phyloP scores from a whole-genome alignment of 2,329 filamentous ascomycete genomes.

The Acephala macrosclerotiorum region DNA sequence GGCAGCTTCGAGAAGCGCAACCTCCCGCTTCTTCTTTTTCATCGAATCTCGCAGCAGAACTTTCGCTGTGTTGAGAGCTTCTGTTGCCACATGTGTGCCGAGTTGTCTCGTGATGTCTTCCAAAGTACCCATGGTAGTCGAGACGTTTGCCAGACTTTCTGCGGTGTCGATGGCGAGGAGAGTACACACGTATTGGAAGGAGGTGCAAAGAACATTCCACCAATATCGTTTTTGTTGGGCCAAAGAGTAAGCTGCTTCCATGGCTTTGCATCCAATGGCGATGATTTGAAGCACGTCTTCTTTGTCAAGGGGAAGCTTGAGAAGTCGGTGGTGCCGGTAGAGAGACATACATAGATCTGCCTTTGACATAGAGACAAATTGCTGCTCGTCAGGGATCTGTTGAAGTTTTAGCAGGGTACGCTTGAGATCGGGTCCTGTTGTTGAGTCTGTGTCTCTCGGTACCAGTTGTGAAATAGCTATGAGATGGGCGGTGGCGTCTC shows the following conservation, averaged over 20 bases:
- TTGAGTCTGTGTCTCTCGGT: slow-evolving; percentile 18
- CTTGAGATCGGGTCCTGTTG: slow-evolving; percentile 16
- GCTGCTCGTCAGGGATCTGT: slow-evolving; percentile 31
- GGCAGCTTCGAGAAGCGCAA: slow-evolving; percentile 34
- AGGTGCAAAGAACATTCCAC: slow-evolving; percentile 52
- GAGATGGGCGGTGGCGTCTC: slow-evolving; percentile 16
- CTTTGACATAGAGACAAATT: slow-evolving; percentile 44
- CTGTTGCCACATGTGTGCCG: slow-evolving; percentile 43
- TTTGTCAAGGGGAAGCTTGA: slow-evolving; percentile 47
- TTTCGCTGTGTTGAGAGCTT: slow-evolving; percentile 43
- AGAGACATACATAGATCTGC: slow-evolving; percentile 45
- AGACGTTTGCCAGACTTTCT: slow-evolving; percentile 45
- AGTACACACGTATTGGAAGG: slow-evolving; percentile 52
- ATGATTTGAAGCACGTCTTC: slow-evolving; percentile 48
- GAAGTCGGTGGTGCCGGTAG: slow-evolving; percentile 50
- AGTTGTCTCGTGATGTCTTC: slow-evolving; percentile 47
- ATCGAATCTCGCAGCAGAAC: slow-evolving; percentile 37
- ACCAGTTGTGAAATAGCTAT: slow-evolving; percentile 28
- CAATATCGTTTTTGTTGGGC: slow-evolving; percentile 47
- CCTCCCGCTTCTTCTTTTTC: slow-evolving; percentile 39
- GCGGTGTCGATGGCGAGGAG: slow-evolving; percentile 50
- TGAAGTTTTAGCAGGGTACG: slow-evolving; percentile 22
- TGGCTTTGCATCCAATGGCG: slow-evolving; percentile 44
- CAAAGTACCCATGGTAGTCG: slow-evolving; percentile 47
- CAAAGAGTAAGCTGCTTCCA: slow-evolving; percentile 46